Conservation (phyloP, 2,329 filamentous ascomycete genomes). For the Onygenales sp. region DNA sequence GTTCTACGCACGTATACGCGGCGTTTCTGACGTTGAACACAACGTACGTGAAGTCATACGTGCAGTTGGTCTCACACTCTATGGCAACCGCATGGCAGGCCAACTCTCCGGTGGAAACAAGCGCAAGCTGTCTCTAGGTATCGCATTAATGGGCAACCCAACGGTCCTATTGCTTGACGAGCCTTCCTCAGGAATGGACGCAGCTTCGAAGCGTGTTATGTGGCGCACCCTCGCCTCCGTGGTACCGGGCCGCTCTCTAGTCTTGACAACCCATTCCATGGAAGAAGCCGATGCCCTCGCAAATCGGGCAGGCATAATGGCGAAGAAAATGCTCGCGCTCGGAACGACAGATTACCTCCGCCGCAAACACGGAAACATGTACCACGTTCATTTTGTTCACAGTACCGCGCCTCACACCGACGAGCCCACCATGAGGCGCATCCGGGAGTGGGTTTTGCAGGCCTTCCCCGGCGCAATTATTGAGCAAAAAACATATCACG, state of each 20-base stretch:
- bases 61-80: constrained; percentile 67
- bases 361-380: constrained; percentile 63
- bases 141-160: constrained; percentile 87
- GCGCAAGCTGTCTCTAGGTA: constrained; percentile 80
- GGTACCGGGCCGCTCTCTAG: constrained; percentile 65
- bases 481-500: constrained; percentile 69
- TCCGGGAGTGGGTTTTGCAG: constrained; percentile 56
- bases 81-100: constrained; percentile 63
- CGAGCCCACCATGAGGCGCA: constrained; percentile 55
- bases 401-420: constrained; percentile 63
- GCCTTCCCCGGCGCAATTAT: constrained; percentile 57
- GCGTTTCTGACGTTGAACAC: constrained; percentile 63
- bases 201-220: constrained; percentile 84
- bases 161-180: constrained; percentile 82
- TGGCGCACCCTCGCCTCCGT: constrained; percentile 74
- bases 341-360: constrained; percentile 67
- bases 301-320: constrained; percentile 74
- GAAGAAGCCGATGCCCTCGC: constrained; percentile 89
- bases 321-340: constrained; percentile 73
- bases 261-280: constrained; percentile 91
- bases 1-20: constrained; percentile 80
- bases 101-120: constrained; percentile 86
- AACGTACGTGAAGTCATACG: constrained; percentile 71
- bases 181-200: constrained; percentile 80
- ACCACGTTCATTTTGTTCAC: constrained; percentile 75